Evolutionary conservation across 2,329 filamentous ascomycete genomes (phyloP), one percentile per base, ranked within the genome.

Genomic region (Colletotrichum noveboracense): DNA sequence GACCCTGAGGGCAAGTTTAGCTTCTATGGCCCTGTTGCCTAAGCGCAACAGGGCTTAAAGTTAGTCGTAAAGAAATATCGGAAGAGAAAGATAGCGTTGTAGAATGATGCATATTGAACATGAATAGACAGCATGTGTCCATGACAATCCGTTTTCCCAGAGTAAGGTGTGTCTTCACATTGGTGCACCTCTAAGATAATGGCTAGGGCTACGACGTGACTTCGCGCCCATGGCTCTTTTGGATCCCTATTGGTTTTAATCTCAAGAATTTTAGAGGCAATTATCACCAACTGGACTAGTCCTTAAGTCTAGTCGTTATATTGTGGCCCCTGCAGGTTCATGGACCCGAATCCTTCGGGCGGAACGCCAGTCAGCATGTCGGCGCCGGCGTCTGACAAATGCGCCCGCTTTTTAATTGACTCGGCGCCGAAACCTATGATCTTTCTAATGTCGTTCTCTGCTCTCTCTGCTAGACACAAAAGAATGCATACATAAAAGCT

Each of bases 1-100:
- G 89, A 91, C 73, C 88, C 86, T 3, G 69, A 83, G 5, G 81
- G 83, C 32, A 83, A 79, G 70, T 89, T 89, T 72, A 86, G 83
- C 80, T 88, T 86, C 77, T 89, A 85, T 74, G 83, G 82, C 26
- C 88, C 87, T 0, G 83, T 86, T 34, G 74, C 69, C 5, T 77
- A 14, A 56, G 13, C 4, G n/a, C 6, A 21, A 10, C 5, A 4
- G 43, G 43, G 6, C n/a, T 52, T 21, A 21, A 4, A 52, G 2
- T 24, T 6, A 52, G 43, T 21, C 43, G 24, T 10, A 7, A 4
- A 6, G 16, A 8, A 18, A 26, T 2, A 26, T 58, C 6, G 0
- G 24, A n/a, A 16, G 7, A 58, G 14, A 13, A 58, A 28, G 7
- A 58, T 58, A 14, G 7, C 6, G 21, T 14, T 58, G 24, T 30